A percentile compares a stretch with the other conserved stretches of the same genome.
Evolutionary conservation across 805 yeast species (phyloP).

Genomic region (Saturnispora mendoncae): DNA sequence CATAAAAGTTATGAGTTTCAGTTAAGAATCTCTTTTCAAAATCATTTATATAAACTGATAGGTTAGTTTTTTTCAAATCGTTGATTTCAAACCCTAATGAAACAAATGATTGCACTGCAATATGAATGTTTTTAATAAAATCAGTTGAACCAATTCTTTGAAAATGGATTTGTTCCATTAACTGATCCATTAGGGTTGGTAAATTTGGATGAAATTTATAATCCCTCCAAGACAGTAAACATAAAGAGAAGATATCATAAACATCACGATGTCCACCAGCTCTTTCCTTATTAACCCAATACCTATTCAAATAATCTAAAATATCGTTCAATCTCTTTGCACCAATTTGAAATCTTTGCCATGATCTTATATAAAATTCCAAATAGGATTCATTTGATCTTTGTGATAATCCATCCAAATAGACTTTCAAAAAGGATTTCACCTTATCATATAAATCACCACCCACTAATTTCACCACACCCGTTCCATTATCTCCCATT

Average conservation of each 20-base stretch:
- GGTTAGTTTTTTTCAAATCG: constrained; percentile 77
- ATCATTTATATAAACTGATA: constrained; percentile 68
- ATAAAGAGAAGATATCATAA: constrained; percentile 83
- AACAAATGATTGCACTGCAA: constrained; percentile 80
- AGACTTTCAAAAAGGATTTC: constrained; percentile 53
- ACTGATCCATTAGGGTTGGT: constrained; percentile 52
- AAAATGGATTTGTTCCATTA: constrained; percentile 62
- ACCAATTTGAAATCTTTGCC: constrained; percentile 87
- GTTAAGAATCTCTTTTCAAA: constrained; percentile 74
- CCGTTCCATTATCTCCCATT: constrained; percentile 19
- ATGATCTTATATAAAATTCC: constrained; percentile 74
- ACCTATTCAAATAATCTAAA: constrained; percentile 90
- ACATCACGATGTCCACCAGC: constrained; percentile 86
- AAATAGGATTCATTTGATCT: constrained; percentile 59
- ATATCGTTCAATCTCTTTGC: constrained; percentile 88
- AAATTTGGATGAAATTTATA: constrained; percentile 66
- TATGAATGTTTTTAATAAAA: constrained; percentile 54
- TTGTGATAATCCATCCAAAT: constrained; percentile 42
- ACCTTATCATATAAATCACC: constrained; percentile 78
- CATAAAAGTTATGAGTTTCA: constrained; percentile 58
- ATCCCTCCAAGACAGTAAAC: constrained; percentile 81
- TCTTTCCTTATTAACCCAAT: constrained; percentile 96
- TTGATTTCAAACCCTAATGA: constrained; percentile 83
- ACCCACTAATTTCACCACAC: constrained; percentile 52
- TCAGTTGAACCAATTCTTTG: constrained; percentile 76